A percentile compares a stretch with the other conserved stretches of the same genome.
Conservation (phyloP, 2,329 filamentous ascomycete species). For the Cercospora brassicicola region DNA sequence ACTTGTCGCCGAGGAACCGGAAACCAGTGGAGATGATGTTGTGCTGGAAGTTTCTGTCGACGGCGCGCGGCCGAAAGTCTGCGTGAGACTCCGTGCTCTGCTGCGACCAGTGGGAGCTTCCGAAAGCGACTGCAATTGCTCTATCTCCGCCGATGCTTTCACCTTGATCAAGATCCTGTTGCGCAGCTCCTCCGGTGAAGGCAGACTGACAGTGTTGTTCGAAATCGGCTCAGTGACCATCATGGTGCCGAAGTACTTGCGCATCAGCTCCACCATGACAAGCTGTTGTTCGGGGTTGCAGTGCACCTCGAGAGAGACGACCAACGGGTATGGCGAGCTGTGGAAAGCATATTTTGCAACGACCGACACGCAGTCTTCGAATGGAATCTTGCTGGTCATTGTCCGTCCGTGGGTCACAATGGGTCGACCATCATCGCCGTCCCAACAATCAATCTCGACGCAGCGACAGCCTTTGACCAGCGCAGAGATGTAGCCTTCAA, state of each 20-base stretch:
- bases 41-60: constrained; percentile 59
- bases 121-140: constrained; percentile 44
- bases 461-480: constrained; percentile 88
- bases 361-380: constrained; percentile 86
- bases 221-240: constrained; percentile 76
- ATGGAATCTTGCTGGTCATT: constrained; percentile 82
- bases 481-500: constrained; percentile 90
- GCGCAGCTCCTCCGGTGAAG: constrained; percentile 82
- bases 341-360: constrained; percentile 94
- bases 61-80: constrained; percentile 67
- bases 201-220: constrained; percentile 66
- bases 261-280: constrained; percentile 87
- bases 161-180: constrained; percentile 89
- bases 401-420: constrained; percentile 89
- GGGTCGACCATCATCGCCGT: constrained; percentile 82
- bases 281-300: constrained; percentile 80
- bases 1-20: constrained; percentile 52
- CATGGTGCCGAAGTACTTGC: constrained; percentile 75
- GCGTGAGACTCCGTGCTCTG: constrained; percentile 69
- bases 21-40: constrained; percentile 50
- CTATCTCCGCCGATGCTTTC: constrained; percentile 66
- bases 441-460: constrained; percentile 98
- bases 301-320: constrained; percentile 94
- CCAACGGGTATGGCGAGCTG: constrained; percentile 82
- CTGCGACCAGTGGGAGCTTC: constrained; percentile 41